Percentiles rank a stretch among this genome's conserved stretches.
phyloP scores from a whole-genome alignment of 208 protist species.

The Wallacemonas collosoma region DNA sequence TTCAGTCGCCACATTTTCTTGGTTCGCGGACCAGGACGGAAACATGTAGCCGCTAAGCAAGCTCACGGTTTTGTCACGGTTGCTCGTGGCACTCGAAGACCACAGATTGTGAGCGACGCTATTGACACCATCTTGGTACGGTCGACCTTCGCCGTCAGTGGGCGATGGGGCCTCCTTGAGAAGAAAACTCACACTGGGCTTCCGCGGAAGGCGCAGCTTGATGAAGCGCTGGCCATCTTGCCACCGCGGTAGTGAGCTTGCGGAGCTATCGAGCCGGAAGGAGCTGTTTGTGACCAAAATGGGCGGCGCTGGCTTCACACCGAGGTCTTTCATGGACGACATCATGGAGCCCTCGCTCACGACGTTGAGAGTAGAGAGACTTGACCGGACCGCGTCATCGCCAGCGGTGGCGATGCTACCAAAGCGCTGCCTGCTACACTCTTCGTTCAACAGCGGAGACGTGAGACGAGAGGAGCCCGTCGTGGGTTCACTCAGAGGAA shows the following conservation, averaged over 20 bases:
- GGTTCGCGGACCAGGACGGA: not conserved
- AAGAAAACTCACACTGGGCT: conserved; percentile 11
- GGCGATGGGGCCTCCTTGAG: not conserved
- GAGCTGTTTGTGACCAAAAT: conserved; percentile 17
- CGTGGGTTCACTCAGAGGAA: not conserved
- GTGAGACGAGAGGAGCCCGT: not conserved
- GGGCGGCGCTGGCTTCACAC: conserved; percentile 5
- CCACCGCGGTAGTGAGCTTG: conserved; percentile 9
- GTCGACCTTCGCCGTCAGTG: not conserved
- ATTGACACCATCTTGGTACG: not conserved
- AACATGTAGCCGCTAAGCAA: conserved; percentile 7
- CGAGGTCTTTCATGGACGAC: not conserved
- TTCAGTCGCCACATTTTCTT: no score
- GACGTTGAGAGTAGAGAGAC: not conserved
- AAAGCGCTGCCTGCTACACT: not conserved
- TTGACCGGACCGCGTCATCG: not conserved
- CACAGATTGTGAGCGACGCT: conserved; percentile 3
- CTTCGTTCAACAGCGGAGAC: not conserved
- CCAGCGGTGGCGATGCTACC: not conserved
- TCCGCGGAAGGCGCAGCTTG: conserved; percentile 14
- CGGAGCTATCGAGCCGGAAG: conserved; percentile 6
- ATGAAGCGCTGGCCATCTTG: not conserved
- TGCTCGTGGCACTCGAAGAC: not conserved
- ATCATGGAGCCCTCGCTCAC: conserved; percentile 1
- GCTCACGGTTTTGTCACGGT: conserved; percentile 7